Conservation (phyloP, 2,329 filamentous ascomycete genomes). For the Neofusicoccum umdonicola region DNA sequence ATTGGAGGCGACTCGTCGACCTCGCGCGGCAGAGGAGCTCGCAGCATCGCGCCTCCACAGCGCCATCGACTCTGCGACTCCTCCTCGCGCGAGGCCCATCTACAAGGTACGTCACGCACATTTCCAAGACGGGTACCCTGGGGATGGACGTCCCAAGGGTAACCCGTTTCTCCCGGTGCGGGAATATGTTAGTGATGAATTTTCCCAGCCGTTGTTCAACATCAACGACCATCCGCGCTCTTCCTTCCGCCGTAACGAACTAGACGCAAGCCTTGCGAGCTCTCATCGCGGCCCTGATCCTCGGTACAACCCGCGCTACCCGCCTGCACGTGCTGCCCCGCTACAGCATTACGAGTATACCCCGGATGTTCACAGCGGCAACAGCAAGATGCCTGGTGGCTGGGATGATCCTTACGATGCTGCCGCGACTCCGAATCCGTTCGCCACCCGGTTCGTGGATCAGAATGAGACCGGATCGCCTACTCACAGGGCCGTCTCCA, state of each 20-base stretch:
- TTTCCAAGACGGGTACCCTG: not conserved
- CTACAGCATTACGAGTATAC: too few species aligned
- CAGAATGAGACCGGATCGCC: too few species aligned
- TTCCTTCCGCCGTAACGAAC: not conserved
- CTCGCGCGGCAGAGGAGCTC: not conserved
- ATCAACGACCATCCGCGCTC: not conserved
- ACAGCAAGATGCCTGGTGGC: not conserved
- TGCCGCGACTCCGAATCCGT: not conserved
- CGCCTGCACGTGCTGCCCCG: not conserved
- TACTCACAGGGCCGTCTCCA: too few species aligned
- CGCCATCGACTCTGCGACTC: not conserved
- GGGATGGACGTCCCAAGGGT: not conserved
- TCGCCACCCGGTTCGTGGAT: not conserved
- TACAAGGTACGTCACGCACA: not conserved
- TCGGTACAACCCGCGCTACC: not conserved
- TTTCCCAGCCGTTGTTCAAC: not conserved
- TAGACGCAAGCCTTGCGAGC: not conserved
- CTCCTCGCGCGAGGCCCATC: not conserved
- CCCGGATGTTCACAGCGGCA: not conserved
- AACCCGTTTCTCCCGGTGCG: not conserved
- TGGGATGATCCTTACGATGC: not conserved
- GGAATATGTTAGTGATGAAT: not conserved
- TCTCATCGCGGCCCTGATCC: not conserved
- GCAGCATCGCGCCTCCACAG: not conserved
- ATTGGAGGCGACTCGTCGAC: not conserved